Percentiles rank a stretch among this genome's conserved stretches.
Evolutionary conservation across 768 basidiomycete genomes (phyloP).

Genomic region (Sarcodon sp.): DNA sequence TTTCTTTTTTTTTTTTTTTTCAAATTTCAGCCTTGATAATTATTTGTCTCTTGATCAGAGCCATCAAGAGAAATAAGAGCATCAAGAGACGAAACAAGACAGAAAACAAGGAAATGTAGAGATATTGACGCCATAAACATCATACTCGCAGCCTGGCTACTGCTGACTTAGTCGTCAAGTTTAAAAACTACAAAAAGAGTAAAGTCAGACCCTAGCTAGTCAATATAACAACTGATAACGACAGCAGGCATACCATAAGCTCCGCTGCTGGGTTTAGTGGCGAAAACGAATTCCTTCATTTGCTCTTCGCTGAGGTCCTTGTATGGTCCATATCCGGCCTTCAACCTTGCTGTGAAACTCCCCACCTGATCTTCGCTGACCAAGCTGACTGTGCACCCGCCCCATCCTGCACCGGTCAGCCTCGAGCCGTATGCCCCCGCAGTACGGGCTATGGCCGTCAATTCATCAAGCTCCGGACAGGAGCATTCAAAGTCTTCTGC

Average conservation of each 20-base stretch:
- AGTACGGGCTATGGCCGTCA: constrained; percentile 47
- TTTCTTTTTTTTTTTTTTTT: too few relatives aligned
- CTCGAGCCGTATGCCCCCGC: constrained; percentile 75
- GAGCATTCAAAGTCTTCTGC: constrained; percentile 63
- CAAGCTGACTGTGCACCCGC: constrained; percentile 79
- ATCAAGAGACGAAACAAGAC: too few relatives aligned
- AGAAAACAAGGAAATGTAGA: too few relatives aligned
- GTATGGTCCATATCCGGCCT: constrained; percentile 53
- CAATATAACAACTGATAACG: background rate
- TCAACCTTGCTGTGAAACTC: constrained; percentile 49
- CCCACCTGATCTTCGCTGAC: constrained; percentile 53
- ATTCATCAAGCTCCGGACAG: constrained; percentile 63
- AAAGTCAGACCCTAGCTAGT: too few relatives aligned
- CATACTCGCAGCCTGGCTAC: too few relatives aligned
- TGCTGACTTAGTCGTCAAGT: too few relatives aligned
- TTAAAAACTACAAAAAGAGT: too few relatives aligned
- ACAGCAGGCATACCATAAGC: constrained; percentile 54
- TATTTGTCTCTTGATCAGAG: too few relatives aligned
- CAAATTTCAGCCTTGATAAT: too few relatives aligned
- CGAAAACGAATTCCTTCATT: constrained; percentile 61
- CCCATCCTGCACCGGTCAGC: constrained; percentile 89
- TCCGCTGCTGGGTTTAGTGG: constrained; percentile 72
- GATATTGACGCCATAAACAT: too few relatives aligned
- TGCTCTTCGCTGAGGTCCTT: constrained; percentile 40
- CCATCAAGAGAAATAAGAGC: too few relatives aligned